Conservation (phyloP, 805 yeast genomes). For the Starmerella roubikii region DNA sequence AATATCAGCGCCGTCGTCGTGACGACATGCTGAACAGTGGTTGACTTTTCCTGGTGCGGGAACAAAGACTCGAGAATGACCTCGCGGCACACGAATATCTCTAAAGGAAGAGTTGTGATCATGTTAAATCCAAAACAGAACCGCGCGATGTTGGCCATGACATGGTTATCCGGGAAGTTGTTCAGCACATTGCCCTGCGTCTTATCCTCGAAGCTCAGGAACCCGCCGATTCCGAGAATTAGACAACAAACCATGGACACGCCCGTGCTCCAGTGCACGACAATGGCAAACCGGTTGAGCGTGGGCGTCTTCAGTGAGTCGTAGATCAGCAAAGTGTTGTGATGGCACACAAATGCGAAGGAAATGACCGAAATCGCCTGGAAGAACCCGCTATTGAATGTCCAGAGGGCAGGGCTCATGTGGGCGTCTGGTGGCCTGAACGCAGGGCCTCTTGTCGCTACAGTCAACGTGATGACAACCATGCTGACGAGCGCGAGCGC, state of each 20-base stretch:
- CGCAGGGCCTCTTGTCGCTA: slow-evolving; percentile 60
- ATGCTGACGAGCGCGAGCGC: slow-evolving; percentile 77
- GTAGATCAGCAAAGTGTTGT: slow-evolving; percentile 79
- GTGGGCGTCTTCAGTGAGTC: slow-evolving; percentile 71
- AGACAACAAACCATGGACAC: slow-evolving; percentile 70
- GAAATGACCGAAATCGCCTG: slow-evolving; percentile 92
- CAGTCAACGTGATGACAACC: slow-evolving; percentile 62
- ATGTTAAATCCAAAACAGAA: slow-evolving; percentile 83
- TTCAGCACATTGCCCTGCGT: slow-evolving; percentile 82
- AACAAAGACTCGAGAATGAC: slow-evolving; percentile 54
- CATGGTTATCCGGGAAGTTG: slow-evolving; percentile 67
- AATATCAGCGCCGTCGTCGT: slow-evolving; percentile 55
- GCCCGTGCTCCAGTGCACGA: slow-evolving; percentile 74
- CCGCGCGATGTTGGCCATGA: slow-evolving; percentile 70
- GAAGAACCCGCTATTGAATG: slow-evolving; percentile 53
- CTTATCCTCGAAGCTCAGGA: slow-evolving; percentile 54
- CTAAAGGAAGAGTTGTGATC: slow-evolving; percentile 85
- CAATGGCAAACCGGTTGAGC: slow-evolving; percentile 52
- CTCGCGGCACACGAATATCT: slow-evolving; percentile 79
- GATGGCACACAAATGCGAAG: slow-evolving; percentile 92
- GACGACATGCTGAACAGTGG: slow-evolving; percentile 36
- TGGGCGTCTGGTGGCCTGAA: slow-evolving; percentile 25
- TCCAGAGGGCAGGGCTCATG: slow-evolving; percentile 27
- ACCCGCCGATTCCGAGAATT: slow-evolving; percentile 67
- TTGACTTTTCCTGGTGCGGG: slow-evolving; percentile 22